Conservation (phyloP, 2,329 filamentous ascomycete species). For the Blastomyces parvus region DNA sequence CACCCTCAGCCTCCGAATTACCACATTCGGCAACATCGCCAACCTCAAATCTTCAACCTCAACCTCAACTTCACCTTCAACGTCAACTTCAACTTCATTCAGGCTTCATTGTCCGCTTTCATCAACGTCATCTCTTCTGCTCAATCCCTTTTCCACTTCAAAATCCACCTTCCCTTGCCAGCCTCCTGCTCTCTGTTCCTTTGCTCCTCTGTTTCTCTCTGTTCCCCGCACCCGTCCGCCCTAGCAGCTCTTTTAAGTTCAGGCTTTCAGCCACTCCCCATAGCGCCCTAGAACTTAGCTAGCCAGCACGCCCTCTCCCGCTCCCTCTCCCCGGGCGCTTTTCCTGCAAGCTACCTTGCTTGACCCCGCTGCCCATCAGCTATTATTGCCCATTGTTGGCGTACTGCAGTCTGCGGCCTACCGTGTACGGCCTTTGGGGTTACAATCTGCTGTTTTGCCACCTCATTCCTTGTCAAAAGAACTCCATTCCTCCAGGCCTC, state of each 20-base stretch:
- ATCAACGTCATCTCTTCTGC: not conserved
- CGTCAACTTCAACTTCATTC: too few species aligned
- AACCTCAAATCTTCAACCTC: too few species aligned
- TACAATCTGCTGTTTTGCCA: not conserved
- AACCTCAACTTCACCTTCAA: not conserved
- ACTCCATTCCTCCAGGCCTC: not conserved
- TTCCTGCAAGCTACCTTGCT: not conserved
- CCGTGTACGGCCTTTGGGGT: too few species aligned
- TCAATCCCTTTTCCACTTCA: not conserved
- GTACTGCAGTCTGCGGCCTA: too few species aligned
- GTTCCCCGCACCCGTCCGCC: not conserved
- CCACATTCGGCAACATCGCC: not conserved
- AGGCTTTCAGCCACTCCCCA: not conserved
- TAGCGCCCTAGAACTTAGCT: not conserved
- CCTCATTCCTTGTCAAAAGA: not conserved
- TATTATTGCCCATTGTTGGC: too few species aligned
- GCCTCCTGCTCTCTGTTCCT: too few species aligned
- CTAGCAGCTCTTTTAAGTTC: not conserved
- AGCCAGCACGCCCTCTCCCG: not conserved
- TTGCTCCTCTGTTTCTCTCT: not conserved
- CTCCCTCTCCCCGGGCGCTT: too few species aligned
- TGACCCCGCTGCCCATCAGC: not conserved
- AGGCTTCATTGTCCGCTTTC: too few species aligned
- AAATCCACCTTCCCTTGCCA: not conserved
- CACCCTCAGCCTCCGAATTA: not conserved